phyloP scores from a whole-genome alignment of 768 basidiomycete species.

The Kwoniella bestiolae region DNA sequence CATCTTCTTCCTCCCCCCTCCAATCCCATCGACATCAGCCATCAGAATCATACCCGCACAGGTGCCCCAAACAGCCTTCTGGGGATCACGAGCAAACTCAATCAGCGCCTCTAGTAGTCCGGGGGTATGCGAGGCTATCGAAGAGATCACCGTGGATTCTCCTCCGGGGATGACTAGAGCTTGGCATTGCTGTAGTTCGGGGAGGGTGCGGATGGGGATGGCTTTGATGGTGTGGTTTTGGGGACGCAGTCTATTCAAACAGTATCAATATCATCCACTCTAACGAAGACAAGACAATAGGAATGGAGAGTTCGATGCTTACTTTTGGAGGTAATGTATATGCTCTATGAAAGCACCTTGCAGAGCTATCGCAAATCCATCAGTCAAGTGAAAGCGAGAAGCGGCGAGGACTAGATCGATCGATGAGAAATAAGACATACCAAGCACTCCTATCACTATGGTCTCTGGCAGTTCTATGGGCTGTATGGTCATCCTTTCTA shows the following conservation, averaged over 20 bases:
- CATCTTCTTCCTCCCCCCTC: conserved; percentile 74
- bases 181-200: conserved; percentile 63
- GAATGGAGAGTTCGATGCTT: conserved; percentile 57
- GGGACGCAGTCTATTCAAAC: conserved; percentile 38
- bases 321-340: conserved; percentile 68
- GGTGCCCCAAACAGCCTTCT: conserved; percentile 88
- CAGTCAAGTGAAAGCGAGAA: too few species aligned
- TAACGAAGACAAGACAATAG: too few species aligned
- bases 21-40: conserved; percentile 65
- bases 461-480: conserved; percentile 23
- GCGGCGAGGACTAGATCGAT: not conserved
- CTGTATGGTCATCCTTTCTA: conserved; percentile 27
- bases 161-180: conserved; percentile 94
- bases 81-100: conserved; percentile 65
- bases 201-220: conserved; percentile 61
- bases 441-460: conserved; percentile 47
- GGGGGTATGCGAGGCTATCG: conserved; percentile 71
- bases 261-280: too few species aligned
- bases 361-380: too few species aligned
- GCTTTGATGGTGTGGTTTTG: conserved; percentile 44
- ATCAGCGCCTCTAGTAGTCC: conserved; percentile 81
- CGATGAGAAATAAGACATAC: conserved; percentile 22
- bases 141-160: conserved; percentile 85
- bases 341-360: conserved; percentile 95
- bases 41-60: conserved; percentile 94